Evolutionary conservation across 129 eudicot species (phyloP).

Genomic region (Rutidosis leptorrhynchoides): DNA sequence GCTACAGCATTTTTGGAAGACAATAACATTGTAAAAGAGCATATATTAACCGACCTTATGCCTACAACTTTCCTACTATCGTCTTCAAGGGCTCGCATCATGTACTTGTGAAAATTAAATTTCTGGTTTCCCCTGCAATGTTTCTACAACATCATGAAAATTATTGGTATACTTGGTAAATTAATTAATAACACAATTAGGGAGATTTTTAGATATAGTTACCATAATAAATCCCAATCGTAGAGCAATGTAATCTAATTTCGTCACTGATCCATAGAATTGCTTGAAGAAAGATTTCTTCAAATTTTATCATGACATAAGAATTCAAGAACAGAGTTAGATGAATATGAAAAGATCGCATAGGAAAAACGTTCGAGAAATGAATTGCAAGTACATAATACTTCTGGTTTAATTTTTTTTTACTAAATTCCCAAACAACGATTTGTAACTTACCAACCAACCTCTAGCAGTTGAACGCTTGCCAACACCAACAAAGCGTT

Average conservation of each 20-base stretch:
- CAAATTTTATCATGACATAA: slow-evolving; percentile 39
- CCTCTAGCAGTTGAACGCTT: slow-evolving; percentile 47
- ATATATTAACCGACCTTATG: slow-evolving; percentile 69
- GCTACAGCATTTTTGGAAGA: background rate
- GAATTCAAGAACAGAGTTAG: too few species aligned
- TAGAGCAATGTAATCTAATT: slow-evolving; percentile 71
- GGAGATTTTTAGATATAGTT: slow-evolving; percentile 10
- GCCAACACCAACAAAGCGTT: slow-evolving; percentile 74
- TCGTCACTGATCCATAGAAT: slow-evolving; percentile 85
- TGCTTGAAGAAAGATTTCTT: slow-evolving; percentile 85
- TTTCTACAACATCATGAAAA: slow-evolving; percentile 43
- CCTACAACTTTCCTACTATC: slow-evolving; percentile 92
- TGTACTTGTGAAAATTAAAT: slow-evolving; percentile 91
- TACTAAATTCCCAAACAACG: slow-evolving; percentile 17
- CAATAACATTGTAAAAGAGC: background rate
- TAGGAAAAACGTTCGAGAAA: too few species aligned
- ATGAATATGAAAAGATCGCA: too few species aligned
- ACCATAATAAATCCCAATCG: slow-evolving; percentile 84
- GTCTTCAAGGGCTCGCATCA: slow-evolving; percentile 92
- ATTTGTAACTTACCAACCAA: slow-evolving; percentile 72
- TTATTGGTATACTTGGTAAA: background rate
- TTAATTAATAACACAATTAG: background rate
- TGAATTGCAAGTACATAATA: too few species aligned
- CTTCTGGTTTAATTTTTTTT: too few species aligned
- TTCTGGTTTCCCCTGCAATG: slow-evolving; percentile 87